Percentiles rank a stretch among this genome's conserved stretches.
Conservation (phyloP, 1,284 basidiomycete genomes). For the Moesziomyces sp. region DNA sequence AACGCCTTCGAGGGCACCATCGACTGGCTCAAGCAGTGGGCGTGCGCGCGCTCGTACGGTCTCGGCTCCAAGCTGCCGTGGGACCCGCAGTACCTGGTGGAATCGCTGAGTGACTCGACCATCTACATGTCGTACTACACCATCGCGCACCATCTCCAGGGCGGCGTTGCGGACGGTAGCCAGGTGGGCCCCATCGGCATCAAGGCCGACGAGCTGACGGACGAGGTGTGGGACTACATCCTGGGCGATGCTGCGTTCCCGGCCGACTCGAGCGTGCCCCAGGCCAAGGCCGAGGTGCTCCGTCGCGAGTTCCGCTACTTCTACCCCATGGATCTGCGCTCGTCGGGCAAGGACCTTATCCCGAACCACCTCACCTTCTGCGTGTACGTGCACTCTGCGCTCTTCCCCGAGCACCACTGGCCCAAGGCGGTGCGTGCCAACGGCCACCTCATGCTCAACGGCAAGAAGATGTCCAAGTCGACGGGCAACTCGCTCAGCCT, state of each 20-base stretch:
- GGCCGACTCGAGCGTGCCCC: conserved; percentile 73
- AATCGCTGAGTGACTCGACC: conserved; percentile 95
- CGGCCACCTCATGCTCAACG: conserved; percentile 97
- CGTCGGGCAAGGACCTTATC: conserved; percentile 98
- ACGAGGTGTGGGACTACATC: conserved; percentile 96
- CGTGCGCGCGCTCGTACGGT: conserved; percentile 95
- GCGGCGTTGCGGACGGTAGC: conserved; percentile 78
- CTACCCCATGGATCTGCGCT: conserved; percentile 97
- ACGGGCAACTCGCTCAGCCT: conserved; percentile 74
- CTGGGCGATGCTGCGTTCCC: conserved; percentile 84
- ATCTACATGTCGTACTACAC: conserved; percentile 99
- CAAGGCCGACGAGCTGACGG: conserved; percentile 90
- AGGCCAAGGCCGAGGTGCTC: conserved; percentile 83
- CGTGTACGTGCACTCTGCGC: conserved; percentile 90
- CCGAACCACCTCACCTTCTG: conserved; percentile 96
- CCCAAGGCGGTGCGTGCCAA: conserved; percentile 92
- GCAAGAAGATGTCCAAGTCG: conserved; percentile 98
- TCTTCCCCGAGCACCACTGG: conserved; percentile 95
- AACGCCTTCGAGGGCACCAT: conserved; percentile 91
- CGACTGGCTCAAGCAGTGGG: conserved; percentile 98
- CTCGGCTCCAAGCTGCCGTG: conserved; percentile 95
- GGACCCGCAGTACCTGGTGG: conserved; percentile 96
- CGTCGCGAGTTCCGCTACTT: conserved; percentile 96
- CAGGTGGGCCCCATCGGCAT: conserved; percentile 85
- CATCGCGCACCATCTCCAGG: conserved; percentile 75